Conservation (phyloP, 2,329 filamentous ascomycete species). For the Allantophomopsis cytisporea region DNA sequence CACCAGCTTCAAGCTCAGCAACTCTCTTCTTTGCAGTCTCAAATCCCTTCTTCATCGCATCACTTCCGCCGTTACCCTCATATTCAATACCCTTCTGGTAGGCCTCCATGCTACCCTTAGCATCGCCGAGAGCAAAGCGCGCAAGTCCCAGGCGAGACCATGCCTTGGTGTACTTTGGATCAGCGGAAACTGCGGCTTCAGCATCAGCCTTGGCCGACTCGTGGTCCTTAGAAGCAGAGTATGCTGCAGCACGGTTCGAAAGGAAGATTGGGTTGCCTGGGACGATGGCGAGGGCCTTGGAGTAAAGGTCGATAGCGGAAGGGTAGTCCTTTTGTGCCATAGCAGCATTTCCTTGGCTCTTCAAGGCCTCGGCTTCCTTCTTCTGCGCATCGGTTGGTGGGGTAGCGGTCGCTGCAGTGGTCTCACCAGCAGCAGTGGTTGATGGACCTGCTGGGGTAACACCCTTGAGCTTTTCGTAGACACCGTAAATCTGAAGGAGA, state of each 20-base stretch:
- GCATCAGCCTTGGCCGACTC: conserved; percentile 75
- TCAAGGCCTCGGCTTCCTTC: conserved; percentile 75
- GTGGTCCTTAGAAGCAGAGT: conserved; percentile 76
- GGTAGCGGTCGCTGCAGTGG: conserved; percentile 21
- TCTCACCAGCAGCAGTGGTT: conserved; percentile 27
- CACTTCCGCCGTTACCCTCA: conserved; percentile 86
- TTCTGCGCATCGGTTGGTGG: conserved; percentile 39
- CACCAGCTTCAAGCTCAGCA: conserved; percentile 56
- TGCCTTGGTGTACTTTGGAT: conserved; percentile 92
- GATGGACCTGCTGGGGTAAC: conserved; percentile 22
- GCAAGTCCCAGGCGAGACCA: conserved; percentile 92
- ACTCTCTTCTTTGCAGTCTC: conserved; percentile 86
- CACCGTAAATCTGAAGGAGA: conserved; percentile 81
- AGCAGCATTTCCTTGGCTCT: conserved; percentile 82
- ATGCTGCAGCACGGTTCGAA: conserved; percentile 90
- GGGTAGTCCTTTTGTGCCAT: conserved; percentile 92
- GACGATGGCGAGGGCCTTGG: conserved; percentile 66
- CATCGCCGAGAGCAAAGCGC: conserved; percentile 81
- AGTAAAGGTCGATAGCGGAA: conserved; percentile 74
- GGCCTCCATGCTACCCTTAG: conserved; percentile 84
- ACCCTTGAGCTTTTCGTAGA: conserved; percentile 85
- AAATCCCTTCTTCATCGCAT: conserved; percentile 94
- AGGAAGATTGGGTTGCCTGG: conserved; percentile 92
- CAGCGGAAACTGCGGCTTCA: conserved; percentile 75
- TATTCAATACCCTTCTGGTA: conserved; percentile 87